These are phyloP conservation scores for Tausonia pullulans DNA, from an alignment of 1,284 basidiomycete genomes.

Conservation along the genomic window DNA sequence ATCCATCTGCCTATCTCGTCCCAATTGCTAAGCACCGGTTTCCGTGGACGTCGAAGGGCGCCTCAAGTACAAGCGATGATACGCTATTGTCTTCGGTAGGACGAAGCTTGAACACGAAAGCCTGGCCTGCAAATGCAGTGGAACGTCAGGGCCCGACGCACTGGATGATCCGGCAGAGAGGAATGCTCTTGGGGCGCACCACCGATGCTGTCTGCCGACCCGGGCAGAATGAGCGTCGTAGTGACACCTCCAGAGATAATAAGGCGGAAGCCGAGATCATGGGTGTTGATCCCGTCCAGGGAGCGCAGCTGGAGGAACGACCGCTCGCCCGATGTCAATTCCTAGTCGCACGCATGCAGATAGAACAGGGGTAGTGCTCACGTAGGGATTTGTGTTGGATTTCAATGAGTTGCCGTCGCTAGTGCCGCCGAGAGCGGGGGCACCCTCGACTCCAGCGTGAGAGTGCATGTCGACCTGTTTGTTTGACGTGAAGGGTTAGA, in stretches of 20 bases:
- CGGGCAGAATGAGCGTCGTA: constrained; percentile 39
- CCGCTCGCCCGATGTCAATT: no score
- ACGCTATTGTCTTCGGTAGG: constrained; percentile 35
- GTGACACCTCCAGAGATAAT: constrained; percentile 41
- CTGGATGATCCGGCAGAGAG: background rate
- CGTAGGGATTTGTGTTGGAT: constrained; percentile 2
- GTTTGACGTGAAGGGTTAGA: no score
- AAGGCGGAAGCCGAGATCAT: constrained; percentile 27
- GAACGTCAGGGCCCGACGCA: background rate
- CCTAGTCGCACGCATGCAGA: background rate
- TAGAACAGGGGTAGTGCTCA: background rate
- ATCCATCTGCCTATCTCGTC: constrained; percentile 20
- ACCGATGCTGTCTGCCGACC: constrained; percentile 31
- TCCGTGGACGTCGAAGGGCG: constrained; percentile 29
- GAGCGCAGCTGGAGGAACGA: constrained; percentile 31
- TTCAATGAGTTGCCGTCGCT: constrained; percentile 33
- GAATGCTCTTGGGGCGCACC: background rate
- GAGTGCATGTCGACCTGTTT: constrained; percentile 41
- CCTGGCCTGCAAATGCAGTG: constrained; percentile 33
- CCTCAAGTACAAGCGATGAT: constrained; percentile 35
- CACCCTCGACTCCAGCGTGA: constrained; percentile 57
- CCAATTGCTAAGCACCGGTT: no score
- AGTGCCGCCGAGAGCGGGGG: constrained; percentile 46
- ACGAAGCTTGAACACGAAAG: constrained; percentile 42
- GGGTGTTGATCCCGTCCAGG: constrained; percentile 43